These are phyloP conservation scores for Madurella fahalii DNA, from an alignment of 2,329 filamentous ascomycete species.

Conservation along the genomic window DNA sequence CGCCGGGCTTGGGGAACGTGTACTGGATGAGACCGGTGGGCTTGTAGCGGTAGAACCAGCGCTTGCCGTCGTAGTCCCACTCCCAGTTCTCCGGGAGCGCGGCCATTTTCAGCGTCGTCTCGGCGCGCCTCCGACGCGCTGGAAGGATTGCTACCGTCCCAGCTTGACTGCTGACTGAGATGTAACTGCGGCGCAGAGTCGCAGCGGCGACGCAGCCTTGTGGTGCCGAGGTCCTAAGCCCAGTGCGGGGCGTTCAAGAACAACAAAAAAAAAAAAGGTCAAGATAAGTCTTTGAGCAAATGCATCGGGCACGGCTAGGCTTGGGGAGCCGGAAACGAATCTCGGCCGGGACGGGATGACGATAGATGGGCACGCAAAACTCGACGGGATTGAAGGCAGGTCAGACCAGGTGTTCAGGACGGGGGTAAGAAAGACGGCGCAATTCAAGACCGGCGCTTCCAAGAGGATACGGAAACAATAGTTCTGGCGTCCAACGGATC, in stretches of 20 bases:
- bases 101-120: constrained; percentile 30
- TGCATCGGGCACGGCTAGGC: no score
- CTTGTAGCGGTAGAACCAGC: constrained; percentile 57
- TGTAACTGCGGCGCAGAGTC: background rate
- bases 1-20: constrained; percentile 53
- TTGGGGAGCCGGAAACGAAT: no score
- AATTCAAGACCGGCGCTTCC: constrained; percentile 10
- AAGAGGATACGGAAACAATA: constrained; percentile 7
- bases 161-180: background rate
- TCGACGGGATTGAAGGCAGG: no score
- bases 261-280: no score
- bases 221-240: background rate
- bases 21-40: constrained; percentile 52
- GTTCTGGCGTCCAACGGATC: background rate
- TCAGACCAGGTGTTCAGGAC: no score
- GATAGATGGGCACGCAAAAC: background rate
- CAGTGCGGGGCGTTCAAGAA: no score
- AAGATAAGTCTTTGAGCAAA: no score
- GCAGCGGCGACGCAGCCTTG: background rate
- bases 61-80: constrained; percentile 52
- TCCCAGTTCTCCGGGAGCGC: constrained; percentile 53
- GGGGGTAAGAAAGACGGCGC: constrained; percentile 9
- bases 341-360: no score
- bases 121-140: background rate
- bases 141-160: background rate